Evolutionary conservation across 371 early-diverging fungal genomes (phyloP).

Genomic region (Mortierella sp.): DNA sequence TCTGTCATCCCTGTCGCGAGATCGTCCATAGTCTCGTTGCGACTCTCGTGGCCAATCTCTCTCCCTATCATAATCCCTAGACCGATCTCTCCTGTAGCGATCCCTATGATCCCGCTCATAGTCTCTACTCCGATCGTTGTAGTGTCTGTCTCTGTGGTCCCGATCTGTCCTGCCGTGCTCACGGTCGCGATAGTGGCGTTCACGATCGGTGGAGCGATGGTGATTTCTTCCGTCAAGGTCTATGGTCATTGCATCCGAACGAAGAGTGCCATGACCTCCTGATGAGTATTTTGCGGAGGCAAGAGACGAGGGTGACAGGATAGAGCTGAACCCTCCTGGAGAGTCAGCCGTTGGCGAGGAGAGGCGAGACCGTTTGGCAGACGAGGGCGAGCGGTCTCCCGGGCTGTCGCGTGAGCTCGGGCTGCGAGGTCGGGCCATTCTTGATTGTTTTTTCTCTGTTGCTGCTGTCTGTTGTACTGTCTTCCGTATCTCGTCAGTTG

Average conservation of each 20-base stretch:
- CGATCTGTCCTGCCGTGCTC: constrained; percentile 24
- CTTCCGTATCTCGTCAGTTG: background rate
- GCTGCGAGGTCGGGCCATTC: constrained; percentile 47
- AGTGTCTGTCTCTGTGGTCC: constrained; percentile 21
- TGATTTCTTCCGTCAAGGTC: constrained; percentile 32
- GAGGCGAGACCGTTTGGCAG: constrained; percentile 46
- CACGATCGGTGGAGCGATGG: constrained; percentile 25
- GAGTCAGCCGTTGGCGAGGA: constrained; percentile 32
- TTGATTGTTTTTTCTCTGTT: background rate
- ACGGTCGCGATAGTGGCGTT: constrained; percentile 29
- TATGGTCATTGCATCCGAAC: constrained; percentile 45
- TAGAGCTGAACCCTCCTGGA: constrained; percentile 26
- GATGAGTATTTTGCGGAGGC: constrained; percentile 26
- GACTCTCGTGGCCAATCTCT: constrained; percentile 11
- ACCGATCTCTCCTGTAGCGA: constrained; percentile 17
- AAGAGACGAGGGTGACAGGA: constrained; percentile 42
- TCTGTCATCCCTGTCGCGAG: constrained; percentile 24
- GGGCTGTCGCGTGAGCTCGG: constrained; percentile 40
- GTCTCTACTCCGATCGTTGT: constrained; percentile 28
- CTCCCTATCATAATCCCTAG: constrained; percentile 20
- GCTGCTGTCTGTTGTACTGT: constrained; percentile 8
- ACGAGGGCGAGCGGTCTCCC: constrained; percentile 35
- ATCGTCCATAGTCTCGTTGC: constrained; percentile 13
- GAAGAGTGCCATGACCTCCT: constrained; percentile 35
- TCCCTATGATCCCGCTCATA: constrained; percentile 36